These are phyloP conservation scores for Eremothecium sinecaudum DNA, from an alignment of 1,139 yeast species.

Conservation along the genomic window DNA sequence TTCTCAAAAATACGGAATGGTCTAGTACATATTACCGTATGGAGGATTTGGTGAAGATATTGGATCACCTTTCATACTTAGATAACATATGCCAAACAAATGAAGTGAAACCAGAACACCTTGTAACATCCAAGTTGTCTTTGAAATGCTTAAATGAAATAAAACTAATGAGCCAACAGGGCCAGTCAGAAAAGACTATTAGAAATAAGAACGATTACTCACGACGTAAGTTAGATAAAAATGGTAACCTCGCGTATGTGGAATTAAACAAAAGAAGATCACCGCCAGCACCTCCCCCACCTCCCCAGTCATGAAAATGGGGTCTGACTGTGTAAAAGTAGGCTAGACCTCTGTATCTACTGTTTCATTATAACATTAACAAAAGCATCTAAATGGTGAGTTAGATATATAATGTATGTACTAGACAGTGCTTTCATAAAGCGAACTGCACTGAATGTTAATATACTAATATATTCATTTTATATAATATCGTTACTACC, in stretches of 20 bases:
- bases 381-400: neutral
- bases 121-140: slow-evolving; percentile 50
- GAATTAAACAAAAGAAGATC: too few relatives aligned
- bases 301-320: slow-evolving; percentile 11
- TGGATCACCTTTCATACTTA: slow-evolving; percentile 38
- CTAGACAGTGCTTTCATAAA: too few relatives aligned
- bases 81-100: slow-evolving; percentile 27
- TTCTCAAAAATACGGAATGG: slow-evolving; percentile 59
- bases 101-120: slow-evolving; percentile 26
- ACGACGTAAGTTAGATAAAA: too few relatives aligned
- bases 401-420: neutral
- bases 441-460: too few relatives aligned
- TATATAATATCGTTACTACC: slow-evolving; percentile 20
- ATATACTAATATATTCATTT: too few relatives aligned
- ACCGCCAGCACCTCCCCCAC: slow-evolving; percentile 30
- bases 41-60: slow-evolving; percentile 42
- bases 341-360: too few relatives aligned
- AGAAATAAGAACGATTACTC: too few relatives aligned
- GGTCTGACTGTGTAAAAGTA: neutral
- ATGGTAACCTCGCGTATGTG: too few relatives aligned
- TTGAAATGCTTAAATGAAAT: slow-evolving; percentile 47
- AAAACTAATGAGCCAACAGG: slow-evolving; percentile 54
- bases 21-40: slow-evolving; percentile 48
- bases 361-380: neutral
- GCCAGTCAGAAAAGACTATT: too few relatives aligned